phyloP scores from a whole-genome alignment of 805 yeast species.

The Ogataea kodamae region DNA sequence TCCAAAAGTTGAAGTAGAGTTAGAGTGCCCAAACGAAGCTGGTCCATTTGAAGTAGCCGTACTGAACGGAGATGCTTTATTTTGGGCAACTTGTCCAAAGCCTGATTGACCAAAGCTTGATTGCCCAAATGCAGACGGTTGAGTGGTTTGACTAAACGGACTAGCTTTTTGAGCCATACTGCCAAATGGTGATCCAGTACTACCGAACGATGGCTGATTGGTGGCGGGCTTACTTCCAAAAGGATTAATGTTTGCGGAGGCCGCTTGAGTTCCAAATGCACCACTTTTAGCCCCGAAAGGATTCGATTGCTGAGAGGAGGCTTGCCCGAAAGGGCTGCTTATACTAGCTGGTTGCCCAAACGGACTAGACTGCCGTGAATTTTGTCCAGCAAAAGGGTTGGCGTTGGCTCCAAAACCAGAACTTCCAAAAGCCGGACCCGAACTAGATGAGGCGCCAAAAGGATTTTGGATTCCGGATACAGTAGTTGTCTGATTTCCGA shows the following conservation, averaged over 20 bases:
- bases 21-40: too few species aligned
- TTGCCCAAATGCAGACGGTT: constrained; percentile 10
- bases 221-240: constrained; percentile 10
- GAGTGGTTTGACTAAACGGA: constrained; percentile 2
- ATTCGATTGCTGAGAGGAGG: not conserved
- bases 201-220: not conserved
- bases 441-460: constrained; percentile 10
- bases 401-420: constrained; percentile 16
- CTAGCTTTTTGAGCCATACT: not conserved
- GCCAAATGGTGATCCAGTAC: too few species aligned
- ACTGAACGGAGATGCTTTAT: constrained; percentile 10
- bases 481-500: constrained; percentile 4
- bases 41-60: constrained; percentile 1
- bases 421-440: constrained; percentile 14
- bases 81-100: constrained; percentile 24
- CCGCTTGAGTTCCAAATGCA: constrained; percentile 9
- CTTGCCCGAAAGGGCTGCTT: constrained; percentile 14
- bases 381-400: constrained; percentile 7
- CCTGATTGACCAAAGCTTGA: constrained; percentile 17
- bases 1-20: too few species aligned
- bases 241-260: constrained; percentile 6
- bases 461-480: constrained; percentile 9
- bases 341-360: constrained; percentile 20
- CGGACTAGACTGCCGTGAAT: constrained; percentile 18
- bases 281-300: not conserved